Conservation (phyloP, 768 basidiomycete species). For the Strobilomyces echinocephalus region DNA sequence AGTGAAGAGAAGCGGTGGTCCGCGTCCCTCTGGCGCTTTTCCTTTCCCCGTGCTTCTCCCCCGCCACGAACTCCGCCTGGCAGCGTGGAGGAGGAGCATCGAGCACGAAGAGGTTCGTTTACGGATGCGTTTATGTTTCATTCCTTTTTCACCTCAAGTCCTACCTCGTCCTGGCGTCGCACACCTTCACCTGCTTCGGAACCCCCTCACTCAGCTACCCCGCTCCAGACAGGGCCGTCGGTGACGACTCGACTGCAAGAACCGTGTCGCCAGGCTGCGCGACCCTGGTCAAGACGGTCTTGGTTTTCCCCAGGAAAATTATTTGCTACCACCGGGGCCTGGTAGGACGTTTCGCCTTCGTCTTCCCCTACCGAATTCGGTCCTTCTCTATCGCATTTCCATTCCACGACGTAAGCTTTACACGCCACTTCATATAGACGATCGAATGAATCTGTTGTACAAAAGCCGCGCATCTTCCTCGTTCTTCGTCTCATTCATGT, state of each 20-base stretch:
- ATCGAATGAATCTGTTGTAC: slow-evolving; percentile 22
- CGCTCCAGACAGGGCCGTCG: slow-evolving; percentile 11
- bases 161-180: slow-evolving; percentile 32
- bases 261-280: slow-evolving; percentile 31
- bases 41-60: slow-evolving; percentile 29
- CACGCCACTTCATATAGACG: slow-evolving; percentile 14
- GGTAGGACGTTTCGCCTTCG: slow-evolving; percentile 18
- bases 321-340: slow-evolving; percentile 40
- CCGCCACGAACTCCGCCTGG: slow-evolving; percentile 25
- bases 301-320: slow-evolving; percentile 56
- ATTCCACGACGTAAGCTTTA: background rate
- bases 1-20: slow-evolving; percentile 34
- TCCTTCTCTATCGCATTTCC: slow-evolving; percentile 1
- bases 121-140: slow-evolving; percentile 47
- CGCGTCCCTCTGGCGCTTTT: slow-evolving; percentile 33
- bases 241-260: slow-evolving; percentile 27
- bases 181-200: slow-evolving; percentile 37
- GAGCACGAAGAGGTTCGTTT: slow-evolving; percentile 28
- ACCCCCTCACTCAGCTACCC: slow-evolving; percentile 26
- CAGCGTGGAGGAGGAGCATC: slow-evolving; percentile 21
- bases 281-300: slow-evolving; percentile 40
- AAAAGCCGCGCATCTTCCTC: slow-evolving; percentile 12
- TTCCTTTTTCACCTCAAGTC: slow-evolving; percentile 30
- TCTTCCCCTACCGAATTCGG: slow-evolving; percentile 8
- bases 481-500: slow-evolving; percentile 13